phyloP scores from a whole-genome alignment of 257 asterid species.

The Oldenlandia corymbosa region DNA sequence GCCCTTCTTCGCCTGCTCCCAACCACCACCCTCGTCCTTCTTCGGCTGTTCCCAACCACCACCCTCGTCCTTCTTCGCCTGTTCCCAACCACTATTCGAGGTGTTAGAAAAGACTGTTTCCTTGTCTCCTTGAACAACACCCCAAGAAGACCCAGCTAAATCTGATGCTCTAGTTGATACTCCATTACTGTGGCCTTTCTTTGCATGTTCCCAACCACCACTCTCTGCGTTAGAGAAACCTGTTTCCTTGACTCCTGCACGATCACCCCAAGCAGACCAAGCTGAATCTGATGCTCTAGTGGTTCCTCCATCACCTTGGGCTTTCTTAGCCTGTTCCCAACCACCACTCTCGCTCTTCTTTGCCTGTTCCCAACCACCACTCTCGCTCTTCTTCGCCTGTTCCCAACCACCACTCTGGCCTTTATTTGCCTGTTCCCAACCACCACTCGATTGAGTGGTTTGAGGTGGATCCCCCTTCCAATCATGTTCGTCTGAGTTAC shows the following conservation, averaged over 20 bases:
- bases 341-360: too few relatives aligned
- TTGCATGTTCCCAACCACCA: constrained; percentile 24
- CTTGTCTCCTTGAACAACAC: constrained; percentile 15
- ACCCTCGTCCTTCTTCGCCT: too few relatives aligned
- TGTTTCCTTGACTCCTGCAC: constrained; percentile 10
- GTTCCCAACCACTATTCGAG: too few relatives aligned
- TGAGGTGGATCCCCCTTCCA: constrained; percentile 29
- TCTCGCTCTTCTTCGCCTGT: too few relatives aligned
- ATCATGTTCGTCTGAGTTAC: constrained; percentile 24
- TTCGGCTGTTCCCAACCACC: too few relatives aligned
- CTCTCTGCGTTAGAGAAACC: constrained; percentile 17
- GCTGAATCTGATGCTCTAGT: constrained; percentile 1
- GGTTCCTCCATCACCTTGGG: constrained; percentile 1
- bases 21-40: too few relatives aligned
- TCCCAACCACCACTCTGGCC: too few relatives aligned
- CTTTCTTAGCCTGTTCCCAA: constrained; percentile 15
- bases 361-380: too few relatives aligned
- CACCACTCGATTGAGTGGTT: constrained; percentile 8
- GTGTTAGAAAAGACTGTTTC: constrained; percentile 16
- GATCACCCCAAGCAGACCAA: constrained; percentile 27
- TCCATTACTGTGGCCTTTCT: constrained; percentile 4
- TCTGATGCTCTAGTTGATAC: background rate
- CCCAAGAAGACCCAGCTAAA: constrained; percentile 25
- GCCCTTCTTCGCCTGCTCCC: too few relatives aligned
- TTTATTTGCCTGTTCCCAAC: too few relatives aligned